Base-by-base conservation (phyloP, 2,329 filamentous ascomycete genomes). In the Aspergillus alliaceus region DNA sequence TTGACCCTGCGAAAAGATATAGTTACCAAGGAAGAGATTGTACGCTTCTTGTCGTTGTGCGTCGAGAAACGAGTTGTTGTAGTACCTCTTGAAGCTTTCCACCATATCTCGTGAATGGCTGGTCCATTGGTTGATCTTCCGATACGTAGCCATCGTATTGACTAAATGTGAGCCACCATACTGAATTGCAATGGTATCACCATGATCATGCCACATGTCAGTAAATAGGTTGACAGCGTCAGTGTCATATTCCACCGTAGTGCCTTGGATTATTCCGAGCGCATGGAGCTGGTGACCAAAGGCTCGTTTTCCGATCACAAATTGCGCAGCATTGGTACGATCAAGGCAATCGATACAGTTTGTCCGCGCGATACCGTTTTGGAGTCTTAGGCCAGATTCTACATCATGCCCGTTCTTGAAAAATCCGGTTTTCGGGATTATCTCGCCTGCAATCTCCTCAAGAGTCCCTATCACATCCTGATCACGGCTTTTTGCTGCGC, bases 291-390 rank as follows among this genome's bases (percentile, higher is more conserved):
- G 95, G 66, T 96, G 86, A 1, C 93, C 95, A 11, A 99, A 83
- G 0, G 95, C 95, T 65, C 91, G 85, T 77, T 99, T 99, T 4
- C 92, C 95, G 66, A 99, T 96, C 29, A 99, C 93, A 66, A 98
- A 99, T 70, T 99, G 95, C 1, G 95, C 95, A 2, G 95, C 95
- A 71, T 99, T 99, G 8, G 95, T 99, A 22, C 95, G 88, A 74
- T 99, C 95, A 1, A 99, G 82, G 68, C 95, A 99, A 74, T 99
- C 95, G 66, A 99, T 98, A 72, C 95, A 99, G 70, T 99, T 99
- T 1, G 95, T 99, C 57, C 95, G 86, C 9, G 91, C 93, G 39
- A 99, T 85, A 9, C 95, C 95, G 63, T 96, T 96, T 71, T 99
- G 95, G 1, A 95, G 85, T 31, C 82, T 84, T 3, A 89, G 81